Percentiles rank a stretch among this genome's conserved stretches.
These are phyloP conservation scores for Ogataea saltuana DNA, from an alignment of 805 yeast genomes.

Conservation along the genomic window DNA sequence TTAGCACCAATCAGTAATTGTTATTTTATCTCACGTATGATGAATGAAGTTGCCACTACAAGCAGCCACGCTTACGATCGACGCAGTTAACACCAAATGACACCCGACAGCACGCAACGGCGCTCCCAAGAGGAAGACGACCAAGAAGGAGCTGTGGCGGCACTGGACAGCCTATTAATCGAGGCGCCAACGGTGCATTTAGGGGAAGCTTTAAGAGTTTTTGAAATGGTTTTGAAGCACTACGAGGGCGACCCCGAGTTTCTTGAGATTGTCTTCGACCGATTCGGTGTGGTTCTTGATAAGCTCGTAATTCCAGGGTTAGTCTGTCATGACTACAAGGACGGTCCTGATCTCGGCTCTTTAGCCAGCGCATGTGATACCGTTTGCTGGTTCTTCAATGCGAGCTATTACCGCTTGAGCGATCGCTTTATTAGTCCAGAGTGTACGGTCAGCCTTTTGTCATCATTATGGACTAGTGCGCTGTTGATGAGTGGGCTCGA, in stretches of 20 bases:
- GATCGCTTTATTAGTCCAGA: constrained; percentile 10
- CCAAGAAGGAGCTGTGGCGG: constrained; percentile 5
- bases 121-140: not conserved
- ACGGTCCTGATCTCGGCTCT: not conserved
- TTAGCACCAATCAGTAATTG: no score
- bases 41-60: no score
- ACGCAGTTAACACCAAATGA: not conserved
- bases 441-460: constrained; percentile 13
- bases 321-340: constrained; percentile 6
- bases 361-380: constrained; percentile 16
- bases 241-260: constrained; percentile 16
- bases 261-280: constrained; percentile 13
- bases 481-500: constrained; percentile 3
- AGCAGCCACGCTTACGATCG: no score
- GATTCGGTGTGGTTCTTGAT: constrained; percentile 17
- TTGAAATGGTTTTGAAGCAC: constrained; percentile 13
- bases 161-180: constrained; percentile 14
- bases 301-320: constrained; percentile 21
- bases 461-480: constrained; percentile 17
- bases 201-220: constrained; percentile 7
- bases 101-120: not conserved
- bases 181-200: constrained; percentile 14
- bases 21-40: no score
- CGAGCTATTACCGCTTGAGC: constrained; percentile 14
- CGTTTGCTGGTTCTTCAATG: constrained; percentile 20